Evolutionary conservation across 176 grass and related monocot species (phyloP).

Genomic region (Avena sativa): DNA sequence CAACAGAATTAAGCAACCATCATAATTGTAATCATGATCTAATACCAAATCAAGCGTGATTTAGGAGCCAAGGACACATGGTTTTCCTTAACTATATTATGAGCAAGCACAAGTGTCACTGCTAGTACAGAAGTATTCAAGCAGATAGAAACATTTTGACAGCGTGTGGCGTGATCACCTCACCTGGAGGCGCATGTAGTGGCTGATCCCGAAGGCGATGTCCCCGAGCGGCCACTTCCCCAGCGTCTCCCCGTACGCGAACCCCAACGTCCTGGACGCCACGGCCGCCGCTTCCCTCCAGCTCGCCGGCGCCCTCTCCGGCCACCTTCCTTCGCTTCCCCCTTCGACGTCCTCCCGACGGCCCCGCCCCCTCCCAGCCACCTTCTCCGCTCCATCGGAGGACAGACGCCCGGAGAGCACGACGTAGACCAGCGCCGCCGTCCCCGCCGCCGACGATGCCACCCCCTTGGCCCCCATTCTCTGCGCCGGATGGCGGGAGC

Average conservation of each 20-base stretch:
- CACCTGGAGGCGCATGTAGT: slow-evolving; percentile 69
- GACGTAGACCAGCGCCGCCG: slow-evolving; percentile 56
- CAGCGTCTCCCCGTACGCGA: slow-evolving; percentile 67
- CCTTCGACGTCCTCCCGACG: background rate
- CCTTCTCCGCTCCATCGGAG: background rate
- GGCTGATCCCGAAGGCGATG: slow-evolving; percentile 79
- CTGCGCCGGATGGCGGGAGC: background rate
- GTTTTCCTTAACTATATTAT: too few species aligned
- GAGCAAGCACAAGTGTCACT: background rate
- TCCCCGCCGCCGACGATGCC: slow-evolving; percentile 51
- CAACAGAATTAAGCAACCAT: background rate
- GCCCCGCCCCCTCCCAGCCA: background rate
- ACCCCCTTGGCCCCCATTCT: slow-evolving; percentile 25
- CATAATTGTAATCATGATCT: background rate
- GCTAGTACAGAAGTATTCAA: background rate
- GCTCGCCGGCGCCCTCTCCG: slow-evolving; percentile 57
- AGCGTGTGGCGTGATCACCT: slow-evolving; percentile 24
- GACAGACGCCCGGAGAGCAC: slow-evolving; percentile 53
- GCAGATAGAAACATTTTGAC: background rate
- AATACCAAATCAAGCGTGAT: background rate
- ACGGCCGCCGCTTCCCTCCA: slow-evolving; percentile 49
- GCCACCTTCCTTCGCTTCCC: slow-evolving; percentile 45
- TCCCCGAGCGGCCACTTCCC: slow-evolving; percentile 74
- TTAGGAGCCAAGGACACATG: background rate
- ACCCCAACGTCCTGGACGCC: slow-evolving; percentile 50